phyloP scores from a whole-genome alignment of 169 alveolate genomes.

The Plasmodium cynomolgi region DNA sequence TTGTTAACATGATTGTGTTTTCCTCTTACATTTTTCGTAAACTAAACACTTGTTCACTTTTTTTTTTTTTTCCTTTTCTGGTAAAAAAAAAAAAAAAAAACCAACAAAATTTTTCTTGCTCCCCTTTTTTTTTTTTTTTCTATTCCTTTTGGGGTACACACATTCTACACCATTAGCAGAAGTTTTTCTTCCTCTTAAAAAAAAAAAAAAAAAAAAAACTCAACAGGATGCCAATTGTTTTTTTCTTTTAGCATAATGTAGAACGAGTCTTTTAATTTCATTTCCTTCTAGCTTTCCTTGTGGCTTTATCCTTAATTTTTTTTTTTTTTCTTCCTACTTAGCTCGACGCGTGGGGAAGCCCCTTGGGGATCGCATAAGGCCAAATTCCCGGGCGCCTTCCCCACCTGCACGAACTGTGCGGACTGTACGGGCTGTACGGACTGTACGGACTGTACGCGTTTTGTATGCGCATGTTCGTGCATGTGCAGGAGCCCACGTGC shows the following conservation, averaged over 20 bases:
- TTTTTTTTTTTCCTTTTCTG: background rate
- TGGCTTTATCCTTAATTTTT: background rate
- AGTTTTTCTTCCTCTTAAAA: background rate
- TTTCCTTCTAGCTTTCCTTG: background rate
- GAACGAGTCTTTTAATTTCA: conserved; percentile 49
- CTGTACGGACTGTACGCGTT: background rate
- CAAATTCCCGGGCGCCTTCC: background rate
- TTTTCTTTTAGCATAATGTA: conserved; percentile 1
- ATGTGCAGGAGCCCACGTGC: background rate
- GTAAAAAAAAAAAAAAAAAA: background rate
- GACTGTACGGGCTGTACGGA: background rate
- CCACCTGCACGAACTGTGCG: background rate
- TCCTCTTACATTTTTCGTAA: conserved; percentile 15
- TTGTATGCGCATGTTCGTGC: background rate
- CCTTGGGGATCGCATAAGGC: background rate
- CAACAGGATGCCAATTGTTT: background rate
- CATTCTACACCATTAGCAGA: conserved; percentile 23
- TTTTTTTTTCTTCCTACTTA: background rate
- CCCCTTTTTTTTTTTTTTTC: background rate
- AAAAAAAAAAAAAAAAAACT: background rate
- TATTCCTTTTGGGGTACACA: background rate
- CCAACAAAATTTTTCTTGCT: background rate
- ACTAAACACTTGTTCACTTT: conserved; percentile 21
- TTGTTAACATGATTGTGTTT: background rate
- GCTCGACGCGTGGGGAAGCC: background rate